Base-by-base conservation (phyloP, 2,329 filamentous ascomycete species). In the Coniochaeta prunicola region DNA sequence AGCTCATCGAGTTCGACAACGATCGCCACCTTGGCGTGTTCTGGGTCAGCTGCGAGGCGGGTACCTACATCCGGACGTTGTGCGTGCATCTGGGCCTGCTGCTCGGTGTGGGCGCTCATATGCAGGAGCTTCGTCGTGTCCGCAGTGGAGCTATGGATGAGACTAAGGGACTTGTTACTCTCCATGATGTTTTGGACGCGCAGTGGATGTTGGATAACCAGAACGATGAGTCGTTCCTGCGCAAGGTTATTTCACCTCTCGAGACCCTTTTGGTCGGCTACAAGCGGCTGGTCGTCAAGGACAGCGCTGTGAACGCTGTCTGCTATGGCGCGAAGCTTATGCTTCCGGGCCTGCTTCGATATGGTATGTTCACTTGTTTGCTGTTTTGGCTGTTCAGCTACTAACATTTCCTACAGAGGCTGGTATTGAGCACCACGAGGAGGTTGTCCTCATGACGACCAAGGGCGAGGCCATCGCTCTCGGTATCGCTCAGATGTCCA, bases 321-420 rank as follows among this genome's bases (percentile, higher is more conserved):
- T 97, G 92, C 83, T 97, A 97, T 75, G 94, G 94, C 77, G 94
- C 94, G 54, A 97, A 97, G 82, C 86, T 99, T 64, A 99, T 97
- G 94, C 89, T 97, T 77, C 94, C 94, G 55, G 94, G 94, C 79
- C 83, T 99, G 58, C 79, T 99, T 64, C 87, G 94, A 72, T 97
- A 96, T 74, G 89, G 88, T 91, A 80, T 67, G 85, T 77, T 53
- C 50, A 21, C 40, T 26, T 45, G 12, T 48, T 48, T 34, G 24
- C 58, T 62, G 61, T 63, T 26, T 7, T n/a, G 10, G 3, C 15
- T 34, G 19, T 56, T 15, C 17, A 30, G 36, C 59, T 42, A 60
- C 68, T 73, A 69, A 72, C 71, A 90, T 6, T 28, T 12, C 31
- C 17, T 33, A 12, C 54, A 56, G 92, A 97, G 81, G 80, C 88